Base-by-base conservation (phyloP, 805 yeast genomes). In the Metschnikowia vanudenii region DNA sequence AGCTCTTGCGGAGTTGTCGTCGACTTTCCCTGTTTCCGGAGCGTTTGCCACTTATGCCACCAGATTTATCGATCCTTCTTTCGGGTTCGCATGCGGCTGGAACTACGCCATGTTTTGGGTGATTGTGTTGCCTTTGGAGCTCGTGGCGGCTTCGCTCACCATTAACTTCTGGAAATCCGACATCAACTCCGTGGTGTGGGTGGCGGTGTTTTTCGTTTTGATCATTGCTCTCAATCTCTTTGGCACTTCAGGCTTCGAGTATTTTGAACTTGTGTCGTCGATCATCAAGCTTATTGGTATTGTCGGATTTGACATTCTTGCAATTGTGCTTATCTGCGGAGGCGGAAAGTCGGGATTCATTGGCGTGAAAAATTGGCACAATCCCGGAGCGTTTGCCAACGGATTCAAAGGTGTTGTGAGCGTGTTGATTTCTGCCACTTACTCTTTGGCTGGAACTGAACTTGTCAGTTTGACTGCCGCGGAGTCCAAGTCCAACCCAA, bases 81-180 rank as follows among this genome's bases (percentile, higher is more conserved):
- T 71, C 64, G 76, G 76, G 6, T 71, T 70, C 50, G 76, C 76
- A n/a, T 67, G 64, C 45, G 76, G 74, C 14, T 69, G 72, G 71
- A 71, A 71, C 59, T 71, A 71, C 51, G 73, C 75, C 20, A 46
- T 68, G 36, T 71, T 70, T 52, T 71, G 75, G 75, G 69, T 69
- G n/a, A 59, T 71, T 24, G 75, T 71, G 28, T 55, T 69, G 46
- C 75, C 76, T 2, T 58, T 70, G 39, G 76, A 71, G 52, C 59
- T 71, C 40, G 75, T 71, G 42, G 76, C 76, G 1, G 60, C 69
- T 16, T 68, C 75, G 20, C 56, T 71, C 46, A 65, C 74, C 29
- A 71, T 71, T 41, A 60, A 66, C 31, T 71, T 67, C 50, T 71
- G 76, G 76, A 57, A 65, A 5, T 63, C 68, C 9, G 38, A 55